Evolutionary conservation across 1,284 basidiomycete genomes (phyloP), one percentile per base, ranked within the genome.

Genomic region (Leccinum laetum): DNA sequence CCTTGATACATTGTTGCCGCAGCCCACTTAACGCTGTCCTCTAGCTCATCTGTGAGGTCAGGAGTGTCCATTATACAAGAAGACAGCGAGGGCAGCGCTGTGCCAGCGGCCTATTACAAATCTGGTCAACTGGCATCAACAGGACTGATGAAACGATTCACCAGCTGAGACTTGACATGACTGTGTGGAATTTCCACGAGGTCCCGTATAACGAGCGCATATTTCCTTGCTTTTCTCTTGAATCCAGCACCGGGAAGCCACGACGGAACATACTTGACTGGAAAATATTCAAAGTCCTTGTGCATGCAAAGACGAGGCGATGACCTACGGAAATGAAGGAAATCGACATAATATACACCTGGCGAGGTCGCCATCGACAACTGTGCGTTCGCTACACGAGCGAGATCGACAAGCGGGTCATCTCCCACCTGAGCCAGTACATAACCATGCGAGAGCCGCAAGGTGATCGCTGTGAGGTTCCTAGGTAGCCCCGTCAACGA

Each of bases 221-320:
- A 85, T 46, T 74, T 68, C 56, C 78, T 77, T 4, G 86, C 86
- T 56, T 76, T 82, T 62, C 70, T 79, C 69, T 83, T 82, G 77
- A 88, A 89, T n/a, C 78, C 79, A 7, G 85, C 83, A 32, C 87
- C 86, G 13, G 88, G 88, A 66, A 88, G 77, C 87, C 88, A 89
- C 7, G 77, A 72, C 3, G 88, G 88, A 18, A 89, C 67, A 70
- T 87, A 79, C 55, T 81, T 81, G 69, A 89, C 86, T 32, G 2
- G 2, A 32, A 32, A 1, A 41, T n/a, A 9, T 32, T 39, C 3
- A 4, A 26, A 26, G 1, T 24, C 9, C 14, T 26, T 7, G 11
- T 10, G 13, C 4, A 21, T 3, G 10, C 1, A 16, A 9, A 13
- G 6, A 49, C 39, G 13, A 8, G 2, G 35, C 11, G 9, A 21